These are phyloP conservation scores for Furcasterigmium sp. DNA, from an alignment of 2,329 filamentous ascomycete genomes.

Conservation along the genomic window DNA sequence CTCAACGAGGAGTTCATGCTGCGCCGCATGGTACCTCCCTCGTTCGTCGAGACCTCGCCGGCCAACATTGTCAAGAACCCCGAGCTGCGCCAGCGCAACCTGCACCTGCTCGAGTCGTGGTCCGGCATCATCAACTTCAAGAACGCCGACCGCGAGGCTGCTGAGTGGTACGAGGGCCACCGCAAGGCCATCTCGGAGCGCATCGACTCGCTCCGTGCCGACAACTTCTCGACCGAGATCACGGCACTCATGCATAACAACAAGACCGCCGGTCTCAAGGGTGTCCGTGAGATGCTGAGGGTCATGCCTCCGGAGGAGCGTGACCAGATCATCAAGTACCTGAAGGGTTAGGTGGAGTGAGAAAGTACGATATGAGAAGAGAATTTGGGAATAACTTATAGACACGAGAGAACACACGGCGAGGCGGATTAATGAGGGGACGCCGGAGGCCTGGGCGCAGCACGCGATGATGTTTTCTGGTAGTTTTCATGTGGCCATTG, in stretches of 20 bases:
- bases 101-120: slow-evolving; percentile 79
- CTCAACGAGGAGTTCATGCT: slow-evolving; percentile 97
- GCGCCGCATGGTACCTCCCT: slow-evolving; percentile 66
- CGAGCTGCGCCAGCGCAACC: slow-evolving; percentile 59
- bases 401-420: too few relatives aligned
- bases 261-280: slow-evolving; percentile 70
- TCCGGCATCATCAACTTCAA: slow-evolving; percentile 72
- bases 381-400: not conserved
- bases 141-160: slow-evolving; percentile 74
- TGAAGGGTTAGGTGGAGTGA: slow-evolving; percentile 32
- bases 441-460: too few relatives aligned
- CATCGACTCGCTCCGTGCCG: slow-evolving; percentile 77
- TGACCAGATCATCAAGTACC: slow-evolving; percentile 68
- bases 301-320: slow-evolving; percentile 86
- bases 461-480: too few relatives aligned
- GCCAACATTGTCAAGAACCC: slow-evolving; percentile 35
- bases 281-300: slow-evolving; percentile 77
- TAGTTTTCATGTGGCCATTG: too few relatives aligned
- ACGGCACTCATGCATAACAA: slow-evolving; percentile 38
- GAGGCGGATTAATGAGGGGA: too few relatives aligned
- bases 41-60: slow-evolving; percentile 23
- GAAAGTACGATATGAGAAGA: not conserved
- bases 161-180: slow-evolving; percentile 95
- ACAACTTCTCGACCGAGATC: slow-evolving; percentile 51
- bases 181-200: slow-evolving; percentile 75